phyloP scores from a whole-genome alignment of 164 flowering plant species.

The Pachysandra terminalis region DNA sequence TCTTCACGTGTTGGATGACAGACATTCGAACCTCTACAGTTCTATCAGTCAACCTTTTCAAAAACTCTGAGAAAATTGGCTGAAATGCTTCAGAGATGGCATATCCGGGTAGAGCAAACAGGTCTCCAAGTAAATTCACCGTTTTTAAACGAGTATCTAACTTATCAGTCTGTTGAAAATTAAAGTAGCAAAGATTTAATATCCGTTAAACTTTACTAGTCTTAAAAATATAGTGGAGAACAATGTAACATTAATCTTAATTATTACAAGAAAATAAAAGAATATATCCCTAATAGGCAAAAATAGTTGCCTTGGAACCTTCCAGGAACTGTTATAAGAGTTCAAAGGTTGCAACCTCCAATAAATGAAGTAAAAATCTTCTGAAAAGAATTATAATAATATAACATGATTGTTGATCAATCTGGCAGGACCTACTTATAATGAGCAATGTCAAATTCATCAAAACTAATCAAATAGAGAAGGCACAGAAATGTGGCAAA shows the following conservation, averaged over 20 bases:
- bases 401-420: background rate
- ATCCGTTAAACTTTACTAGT: background rate
- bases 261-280: background rate
- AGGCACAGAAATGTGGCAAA: background rate
- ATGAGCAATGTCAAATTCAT: background rate
- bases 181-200: constrained; percentile 8
- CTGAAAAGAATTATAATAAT: background rate
- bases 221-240: background rate
- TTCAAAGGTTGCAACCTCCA: background rate
- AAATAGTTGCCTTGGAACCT: background rate
- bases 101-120: constrained; percentile 68
- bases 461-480: background rate
- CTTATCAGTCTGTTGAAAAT: constrained; percentile 65
- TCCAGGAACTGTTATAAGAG: background rate
- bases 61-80: constrained; percentile 77
- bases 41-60: constrained; percentile 92
- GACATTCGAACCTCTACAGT: constrained; percentile 76
- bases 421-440: background rate
- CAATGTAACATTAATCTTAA: background rate
- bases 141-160: constrained; percentile 73
- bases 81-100: constrained; percentile 60
- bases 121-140: constrained; percentile 73
- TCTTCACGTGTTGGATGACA: constrained; percentile 68
- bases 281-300: background rate
- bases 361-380: background rate